Percentiles rank a stretch among this genome's conserved stretches.
phyloP scores from a whole-genome alignment of 306 rosid species.

The Citrullus colocynthis region DNA sequence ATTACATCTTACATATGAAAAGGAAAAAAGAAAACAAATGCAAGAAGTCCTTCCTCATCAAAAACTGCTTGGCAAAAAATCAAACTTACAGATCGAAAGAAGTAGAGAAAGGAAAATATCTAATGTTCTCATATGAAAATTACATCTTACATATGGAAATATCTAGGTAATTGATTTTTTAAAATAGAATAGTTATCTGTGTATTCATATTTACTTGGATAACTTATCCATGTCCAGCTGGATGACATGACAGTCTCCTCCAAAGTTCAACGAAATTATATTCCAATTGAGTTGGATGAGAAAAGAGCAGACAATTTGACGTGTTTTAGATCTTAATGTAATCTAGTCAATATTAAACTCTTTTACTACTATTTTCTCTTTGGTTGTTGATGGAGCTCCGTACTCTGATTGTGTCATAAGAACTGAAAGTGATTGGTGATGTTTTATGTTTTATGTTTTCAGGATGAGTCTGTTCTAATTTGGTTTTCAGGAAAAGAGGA shows the following conservation, averaged over 20 bases:
- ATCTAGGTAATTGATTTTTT: not conserved
- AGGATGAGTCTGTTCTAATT: conserved; percentile 93
- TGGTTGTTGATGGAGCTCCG: not conserved
- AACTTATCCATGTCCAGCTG: not conserved
- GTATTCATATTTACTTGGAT: not conserved
- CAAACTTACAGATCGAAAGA: no score
- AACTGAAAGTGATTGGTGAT: not conserved
- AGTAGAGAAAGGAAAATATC: no score
- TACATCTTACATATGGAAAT: not conserved
- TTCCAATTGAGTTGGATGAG: not conserved
- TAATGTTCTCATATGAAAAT: not conserved
- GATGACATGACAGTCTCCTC: not conserved
- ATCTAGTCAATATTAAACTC: not conserved
- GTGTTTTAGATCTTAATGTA: not conserved
- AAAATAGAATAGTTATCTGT: not conserved
- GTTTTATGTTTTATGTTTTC: conserved; percentile 23
- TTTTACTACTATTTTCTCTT: not conserved
- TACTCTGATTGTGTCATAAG: not conserved
- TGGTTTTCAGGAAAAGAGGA: conserved; percentile 99
- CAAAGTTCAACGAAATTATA: not conserved
- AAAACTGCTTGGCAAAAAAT: no score
- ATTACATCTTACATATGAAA: not conserved
- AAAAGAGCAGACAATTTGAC: not conserved
- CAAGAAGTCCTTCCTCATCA: no score
- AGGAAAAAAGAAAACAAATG: no score